Base-by-base conservation (phyloP, 2,329 filamentous ascomycete species). In the Alternaria longipes region DNA sequence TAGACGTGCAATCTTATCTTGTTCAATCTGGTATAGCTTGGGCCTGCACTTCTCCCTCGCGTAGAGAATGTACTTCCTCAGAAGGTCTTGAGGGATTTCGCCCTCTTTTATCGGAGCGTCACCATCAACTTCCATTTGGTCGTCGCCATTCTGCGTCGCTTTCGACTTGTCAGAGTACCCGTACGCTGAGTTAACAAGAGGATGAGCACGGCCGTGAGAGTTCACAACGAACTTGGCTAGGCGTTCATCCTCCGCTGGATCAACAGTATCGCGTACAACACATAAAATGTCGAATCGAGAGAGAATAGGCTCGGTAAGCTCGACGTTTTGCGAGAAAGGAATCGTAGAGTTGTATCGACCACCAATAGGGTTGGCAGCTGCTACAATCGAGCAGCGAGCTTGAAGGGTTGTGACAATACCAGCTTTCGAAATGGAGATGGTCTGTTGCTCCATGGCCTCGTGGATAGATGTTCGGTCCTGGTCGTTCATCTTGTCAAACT, bases 401-500 rank as follows among this genome's bases (percentile, higher is more conserved):
- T 99, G 94, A 1, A 99, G 85, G 0, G 95, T 98, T 1, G 95
- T 99, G 44, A 99, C 95, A 63, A 99, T 99, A 80, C 95, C 95
- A 0, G 95, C 95, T 79, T 99, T 99, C 66, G 93, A 97, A 75
- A 99, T 99, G 63, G 94, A 98, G 69, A 99, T 99, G 1, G 95
- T 99, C 81, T 99, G 95, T 81, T 99, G 95, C 80, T 99, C 95
- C 95, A 99, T 99, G 62, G 95, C 95, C 84, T 99, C 95, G 86
- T 99, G 95, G 70, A 99, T 99, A 8, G 93, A 97, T 1, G 95
- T 98, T 67, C 95, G 89, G 79, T 99, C 95, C 77, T 98, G 93
- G 78, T 99, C 95, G 78, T 98, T 98, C 95, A 99, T 99, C 85
- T 99, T 99, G 86, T 99, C 95, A 73, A 99, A 99, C 81, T 99